A percentile compares a stretch with the other conserved stretches of the same genome.
Conservation (phyloP, 495 filamentous ascomycete genomes). For the Physcia stellaris region DNA sequence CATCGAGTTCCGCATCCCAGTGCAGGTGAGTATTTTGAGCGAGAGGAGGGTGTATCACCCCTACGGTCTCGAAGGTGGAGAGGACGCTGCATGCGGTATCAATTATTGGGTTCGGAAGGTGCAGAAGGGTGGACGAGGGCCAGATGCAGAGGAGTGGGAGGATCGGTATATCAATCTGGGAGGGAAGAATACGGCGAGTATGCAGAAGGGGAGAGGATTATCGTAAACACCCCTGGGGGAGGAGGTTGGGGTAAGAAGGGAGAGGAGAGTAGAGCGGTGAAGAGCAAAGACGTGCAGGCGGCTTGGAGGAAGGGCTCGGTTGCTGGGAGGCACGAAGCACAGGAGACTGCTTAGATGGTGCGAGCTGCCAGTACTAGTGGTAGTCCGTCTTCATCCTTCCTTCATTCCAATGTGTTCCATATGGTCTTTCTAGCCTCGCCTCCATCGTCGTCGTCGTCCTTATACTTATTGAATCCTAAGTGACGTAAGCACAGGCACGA, state of each 20-base stretch:
- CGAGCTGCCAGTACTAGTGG: too few species aligned
- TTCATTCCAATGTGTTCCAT: too few species aligned
- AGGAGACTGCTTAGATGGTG: slow-evolving; percentile 17
- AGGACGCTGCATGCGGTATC: slow-evolving; percentile 61
- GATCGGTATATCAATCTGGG: slow-evolving; percentile 70
- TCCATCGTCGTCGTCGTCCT: too few species aligned
- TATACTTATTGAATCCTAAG: too few species aligned
- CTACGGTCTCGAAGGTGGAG: slow-evolving; percentile 82
- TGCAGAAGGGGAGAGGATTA: slow-evolving; percentile 80
- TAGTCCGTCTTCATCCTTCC: too few species aligned
- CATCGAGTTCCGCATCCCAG: slow-evolving; percentile 83
- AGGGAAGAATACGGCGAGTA: slow-evolving; percentile 84
- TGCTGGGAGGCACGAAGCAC: slow-evolving; percentile 14
- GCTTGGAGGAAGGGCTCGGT: slow-evolving; percentile 17
- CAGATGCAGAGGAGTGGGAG: slow-evolving; percentile 32
- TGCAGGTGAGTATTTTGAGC: slow-evolving; percentile 79
- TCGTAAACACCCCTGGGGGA: slow-evolving; percentile 46
- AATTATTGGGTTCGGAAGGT: slow-evolving; percentile 79
- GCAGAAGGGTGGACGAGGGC: slow-evolving; percentile 18
- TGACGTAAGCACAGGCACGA: too few species aligned
- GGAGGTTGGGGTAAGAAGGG: slow-evolving; percentile 32
- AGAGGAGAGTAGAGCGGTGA: slow-evolving; percentile 10
- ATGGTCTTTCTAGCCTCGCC: too few species aligned
- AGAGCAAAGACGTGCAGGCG: slow-evolving; percentile 9
- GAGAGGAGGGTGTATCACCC: slow-evolving; percentile 79